A percentile compares a stretch with the other conserved stretches of the same genome.
phyloP scores from a whole-genome alignment of 148 eudicot genomes.

The Persicaria tinctoria region DNA sequence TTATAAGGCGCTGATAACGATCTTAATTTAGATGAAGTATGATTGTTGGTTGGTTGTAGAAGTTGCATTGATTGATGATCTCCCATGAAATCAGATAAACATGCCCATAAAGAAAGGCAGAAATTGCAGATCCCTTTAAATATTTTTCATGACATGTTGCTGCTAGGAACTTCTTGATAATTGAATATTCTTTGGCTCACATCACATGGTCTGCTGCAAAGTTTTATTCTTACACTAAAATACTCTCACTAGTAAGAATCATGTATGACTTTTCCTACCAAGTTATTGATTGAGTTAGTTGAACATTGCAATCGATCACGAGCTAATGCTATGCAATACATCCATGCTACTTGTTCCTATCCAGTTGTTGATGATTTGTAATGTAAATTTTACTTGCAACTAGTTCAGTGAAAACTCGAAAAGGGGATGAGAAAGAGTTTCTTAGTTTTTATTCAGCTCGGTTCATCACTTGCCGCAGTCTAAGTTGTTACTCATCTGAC shows the following conservation, averaged over 20 bases:
- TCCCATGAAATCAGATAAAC: not conserved
- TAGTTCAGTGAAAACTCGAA: no score
- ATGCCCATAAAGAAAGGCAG: not conserved
- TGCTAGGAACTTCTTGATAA: not conserved
- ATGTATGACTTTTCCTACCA: not conserved
- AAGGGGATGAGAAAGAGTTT: no score
- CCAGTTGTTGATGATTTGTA: no score
- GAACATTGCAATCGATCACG: not conserved
- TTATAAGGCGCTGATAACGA: no score
- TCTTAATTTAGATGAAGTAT: no score
- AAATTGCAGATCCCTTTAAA: not conserved
- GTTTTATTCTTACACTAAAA: not conserved
- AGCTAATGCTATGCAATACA: no score
- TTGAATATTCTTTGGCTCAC: slow-evolving; percentile 1
- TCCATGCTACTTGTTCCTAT: no score
- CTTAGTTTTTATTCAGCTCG: no score
- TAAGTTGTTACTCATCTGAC: slow-evolving; percentile 8
- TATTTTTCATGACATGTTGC: not conserved
- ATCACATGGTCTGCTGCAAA: slow-evolving; percentile 7
- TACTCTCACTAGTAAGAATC: not conserved
- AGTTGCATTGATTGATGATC: not conserved
- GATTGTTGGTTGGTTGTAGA: not conserved
- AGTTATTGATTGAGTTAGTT: not conserved
- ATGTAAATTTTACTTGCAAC: no score
- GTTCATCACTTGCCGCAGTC: no score